These are phyloP conservation scores for Trichoderma sp. DNA, from an alignment of 2,329 filamentous ascomycete species.

Conservation along the genomic window DNA sequence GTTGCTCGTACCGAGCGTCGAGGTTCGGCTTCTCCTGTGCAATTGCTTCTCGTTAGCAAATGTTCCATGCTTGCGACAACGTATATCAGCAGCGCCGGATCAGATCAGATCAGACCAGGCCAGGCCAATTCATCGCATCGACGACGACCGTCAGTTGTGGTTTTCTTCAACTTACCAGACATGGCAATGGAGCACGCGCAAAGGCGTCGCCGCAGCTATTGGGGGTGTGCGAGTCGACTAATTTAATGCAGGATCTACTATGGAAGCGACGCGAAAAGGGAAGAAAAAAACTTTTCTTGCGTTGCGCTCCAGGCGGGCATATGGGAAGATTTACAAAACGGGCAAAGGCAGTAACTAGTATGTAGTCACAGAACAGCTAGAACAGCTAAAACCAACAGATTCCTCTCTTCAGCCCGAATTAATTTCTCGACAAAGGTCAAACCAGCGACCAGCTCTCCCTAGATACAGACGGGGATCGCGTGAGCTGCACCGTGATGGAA, in stretches of 20 bases:
- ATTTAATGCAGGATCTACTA: slow-evolving; percentile 16
- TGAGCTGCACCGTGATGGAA: neutral
- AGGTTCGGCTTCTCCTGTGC: slow-evolving; percentile 65
- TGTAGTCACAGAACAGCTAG: slow-evolving; percentile 23
- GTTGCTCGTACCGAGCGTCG: slow-evolving; percentile 93
- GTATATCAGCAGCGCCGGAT: slow-evolving; percentile 10
- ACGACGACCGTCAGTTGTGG: slow-evolving; percentile 13
- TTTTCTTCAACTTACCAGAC: slow-evolving; percentile 39
- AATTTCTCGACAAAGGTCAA: slow-evolving; percentile 34
- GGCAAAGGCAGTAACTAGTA: slow-evolving; percentile 17
- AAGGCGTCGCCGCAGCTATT: slow-evolving; percentile 17
- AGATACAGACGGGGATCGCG: slow-evolving; percentile 35
- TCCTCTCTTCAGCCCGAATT: slow-evolving; percentile 24
- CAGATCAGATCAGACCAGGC: neutral
- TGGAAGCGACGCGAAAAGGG: slow-evolving; percentile 19
- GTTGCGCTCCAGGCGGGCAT: slow-evolving; percentile 22
- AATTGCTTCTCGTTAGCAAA: slow-evolving; percentile 9
- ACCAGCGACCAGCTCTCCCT: slow-evolving; percentile 35
- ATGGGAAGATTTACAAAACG: slow-evolving; percentile 21
- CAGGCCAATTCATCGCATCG: neutral
- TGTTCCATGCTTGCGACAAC: slow-evolving; percentile 28
- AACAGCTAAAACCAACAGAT: slow-evolving; percentile 13
- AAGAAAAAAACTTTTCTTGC: slow-evolving; percentile 8
- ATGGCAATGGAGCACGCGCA: slow-evolving; percentile 31
- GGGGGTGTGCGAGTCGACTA: slow-evolving; percentile 2